Percentiles rank a stretch among this genome's conserved stretches.
These are phyloP conservation scores for Epichloe amarillans DNA, from an alignment of 2,329 filamentous ascomycete genomes.

Conservation along the genomic window DNA sequence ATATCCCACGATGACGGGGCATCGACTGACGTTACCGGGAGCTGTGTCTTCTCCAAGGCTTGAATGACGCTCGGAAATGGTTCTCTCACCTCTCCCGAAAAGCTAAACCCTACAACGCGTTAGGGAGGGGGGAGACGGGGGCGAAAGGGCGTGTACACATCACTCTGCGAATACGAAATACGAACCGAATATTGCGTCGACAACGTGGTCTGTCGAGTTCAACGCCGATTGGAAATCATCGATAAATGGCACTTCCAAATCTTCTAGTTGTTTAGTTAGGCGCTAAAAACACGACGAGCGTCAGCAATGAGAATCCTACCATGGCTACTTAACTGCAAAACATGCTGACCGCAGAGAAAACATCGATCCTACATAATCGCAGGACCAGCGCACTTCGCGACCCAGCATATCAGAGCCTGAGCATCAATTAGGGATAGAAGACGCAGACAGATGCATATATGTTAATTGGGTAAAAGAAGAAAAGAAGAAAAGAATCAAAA, in stretches of 20 bases:
- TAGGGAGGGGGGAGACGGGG: background rate
- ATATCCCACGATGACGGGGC: constrained; percentile 94
- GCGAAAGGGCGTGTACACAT: background rate
- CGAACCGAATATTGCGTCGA: constrained; percentile 86
- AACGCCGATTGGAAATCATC: constrained; percentile 63
- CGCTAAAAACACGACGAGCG: constrained; percentile 40
- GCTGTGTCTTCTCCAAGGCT: constrained; percentile 55
- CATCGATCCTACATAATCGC: no score
- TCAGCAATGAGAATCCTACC: background rate
- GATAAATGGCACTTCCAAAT: constrained; percentile 71
- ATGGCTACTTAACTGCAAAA: no score
- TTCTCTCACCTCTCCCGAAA: constrained; percentile 82
- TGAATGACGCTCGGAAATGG: constrained; percentile 76
- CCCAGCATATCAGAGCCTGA: background rate
- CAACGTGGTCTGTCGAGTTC: constrained; percentile 58
- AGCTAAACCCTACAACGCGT: constrained; percentile 61
- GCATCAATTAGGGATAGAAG: background rate
- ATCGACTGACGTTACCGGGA: constrained; percentile 81
- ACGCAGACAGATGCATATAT: background rate
- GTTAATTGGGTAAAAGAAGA: background rate
- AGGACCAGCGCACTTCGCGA: background rate
- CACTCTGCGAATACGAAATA: constrained; percentile 15
- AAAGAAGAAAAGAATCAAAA: constrained; percentile 4
- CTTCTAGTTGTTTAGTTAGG: constrained; percentile 69
- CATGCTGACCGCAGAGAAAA: no score